phyloP scores from a whole-genome alignment of 495 filamentous ascomycete genomes.

The Hypoxylon perforatum region DNA sequence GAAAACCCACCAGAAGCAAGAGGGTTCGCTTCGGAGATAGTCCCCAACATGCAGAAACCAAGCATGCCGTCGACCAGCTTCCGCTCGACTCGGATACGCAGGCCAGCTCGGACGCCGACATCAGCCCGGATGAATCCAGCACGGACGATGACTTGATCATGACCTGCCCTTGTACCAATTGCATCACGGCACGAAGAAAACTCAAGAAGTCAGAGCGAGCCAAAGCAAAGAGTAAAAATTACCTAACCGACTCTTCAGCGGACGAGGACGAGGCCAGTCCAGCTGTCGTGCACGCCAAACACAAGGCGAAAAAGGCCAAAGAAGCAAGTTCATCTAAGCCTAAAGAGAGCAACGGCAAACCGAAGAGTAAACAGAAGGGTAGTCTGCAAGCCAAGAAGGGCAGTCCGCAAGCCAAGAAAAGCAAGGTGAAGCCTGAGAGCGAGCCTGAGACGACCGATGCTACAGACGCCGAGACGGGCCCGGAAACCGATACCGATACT shows the following conservation, averaged over 20 bases:
- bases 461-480: slow-evolving; percentile 4
- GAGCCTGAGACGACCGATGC: slow-evolving; percentile 22
- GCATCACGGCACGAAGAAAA: slow-evolving; percentile 23
- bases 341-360: slow-evolving; percentile 18
- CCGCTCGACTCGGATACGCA: slow-evolving; percentile 15
- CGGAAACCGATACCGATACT: slow-evolving; percentile 18
- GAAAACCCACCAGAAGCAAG: slow-evolving; percentile 6
- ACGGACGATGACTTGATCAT: slow-evolving; percentile 26
- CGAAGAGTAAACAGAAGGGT: slow-evolving; percentile 12
- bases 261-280: slow-evolving; percentile 26
- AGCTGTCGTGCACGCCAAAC: slow-evolving; percentile 25
- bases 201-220: slow-evolving; percentile 12
- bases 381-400: slow-evolving; percentile 18
- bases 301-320: slow-evolving; percentile 28
- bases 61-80: slow-evolving; percentile 20
- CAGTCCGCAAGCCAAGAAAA: slow-evolving; percentile 31
- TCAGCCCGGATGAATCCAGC: slow-evolving; percentile 15
- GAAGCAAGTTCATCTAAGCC: slow-evolving; percentile 1
- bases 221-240: slow-evolving; percentile 17
- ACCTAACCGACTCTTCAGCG: slow-evolving; percentile 7
- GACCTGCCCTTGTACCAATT: slow-evolving; percentile 44
- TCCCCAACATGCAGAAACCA: slow-evolving; percentile 37
- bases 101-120: slow-evolving; percentile 20
- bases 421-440: slow-evolving; percentile 28
- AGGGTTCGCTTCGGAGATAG: slow-evolving; percentile 38